These are phyloP conservation scores for Blastosporella zonata DNA, from an alignment of 1,284 basidiomycete species.

Conservation along the genomic window DNA sequence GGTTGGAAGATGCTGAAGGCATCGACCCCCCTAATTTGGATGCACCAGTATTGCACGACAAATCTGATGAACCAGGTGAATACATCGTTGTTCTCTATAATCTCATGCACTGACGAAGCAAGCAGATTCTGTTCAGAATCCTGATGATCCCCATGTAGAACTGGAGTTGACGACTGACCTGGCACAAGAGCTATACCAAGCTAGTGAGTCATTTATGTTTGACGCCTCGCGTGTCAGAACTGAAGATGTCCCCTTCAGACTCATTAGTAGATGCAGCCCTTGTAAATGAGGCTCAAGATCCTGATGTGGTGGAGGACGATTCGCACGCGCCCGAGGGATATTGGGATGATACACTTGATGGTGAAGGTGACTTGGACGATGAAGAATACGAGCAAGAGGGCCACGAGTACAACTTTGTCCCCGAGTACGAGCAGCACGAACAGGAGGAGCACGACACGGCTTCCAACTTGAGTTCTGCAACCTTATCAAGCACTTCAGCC, in stretches of 20 bases:
- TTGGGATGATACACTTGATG: constrained; percentile 41
- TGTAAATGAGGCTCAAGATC: neutral
- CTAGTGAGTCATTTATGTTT: constrained; percentile 11
- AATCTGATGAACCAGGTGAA: constrained; percentile 11
- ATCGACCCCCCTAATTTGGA: neutral
- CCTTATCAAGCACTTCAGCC: constrained; percentile 44
- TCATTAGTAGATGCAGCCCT: constrained; percentile 8
- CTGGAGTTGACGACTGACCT: constrained; percentile 21
- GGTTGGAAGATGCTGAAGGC: neutral
- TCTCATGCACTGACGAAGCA: neutral
- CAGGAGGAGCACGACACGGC: constrained; percentile 27
- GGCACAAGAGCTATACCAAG: constrained; percentile 25
- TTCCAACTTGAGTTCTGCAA: constrained; percentile 37
- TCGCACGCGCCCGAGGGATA: constrained; percentile 14
- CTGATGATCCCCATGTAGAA: constrained; percentile 24
- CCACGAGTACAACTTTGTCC: neutral
- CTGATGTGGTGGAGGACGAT: constrained; percentile 5
- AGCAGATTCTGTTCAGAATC: constrained; percentile 1
- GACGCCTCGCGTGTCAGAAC: neutral
- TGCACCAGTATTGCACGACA: neutral
- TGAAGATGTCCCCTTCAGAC: neutral
- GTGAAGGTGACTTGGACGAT: constrained; percentile 36
- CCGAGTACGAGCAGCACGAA: constrained; percentile 1
- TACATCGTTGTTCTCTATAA: neutral
- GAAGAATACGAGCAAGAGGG: constrained; percentile 29